Base-by-base conservation (phyloP, 371 early-diverging fungal genomes). In the Caulochytrium protostelioides region DNA sequence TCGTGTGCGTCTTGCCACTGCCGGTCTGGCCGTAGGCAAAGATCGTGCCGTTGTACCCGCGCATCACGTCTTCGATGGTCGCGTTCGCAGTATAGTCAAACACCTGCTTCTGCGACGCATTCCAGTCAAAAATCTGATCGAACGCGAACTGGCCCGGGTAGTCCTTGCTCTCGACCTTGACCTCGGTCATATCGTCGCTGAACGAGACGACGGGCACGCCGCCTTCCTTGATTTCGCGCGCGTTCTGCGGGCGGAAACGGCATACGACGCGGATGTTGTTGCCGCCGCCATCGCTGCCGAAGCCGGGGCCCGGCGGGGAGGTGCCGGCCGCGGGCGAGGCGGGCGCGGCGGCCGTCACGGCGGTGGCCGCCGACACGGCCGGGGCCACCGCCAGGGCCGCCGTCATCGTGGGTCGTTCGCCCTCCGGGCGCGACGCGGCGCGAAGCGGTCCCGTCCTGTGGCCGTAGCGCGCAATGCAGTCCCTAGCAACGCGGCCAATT, bases 21-120 rank as follows among this genome's bases (percentile, higher is more conserved):
- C 95, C 95, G 2, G 91, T 91, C 54, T 91, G 92, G 44, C 94
- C 94, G 54, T 91, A 99, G 24, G 92, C 95, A 52, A 99, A 95
- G n/a, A 97, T 83, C 2, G 98, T 95, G 29, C 94, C 94, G 62
- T 94, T 92, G 48, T 69, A 65, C 4, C 63, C 69, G 22, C 43
- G 32, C 58, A 65, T 55, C 13, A 57, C 54, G 49, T 59, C 58
- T 56, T 85, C 86, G 23, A 94, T 77, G 33, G 81, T 83, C 27
- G 79, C 70, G 43, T 72, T 72, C 38, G 89, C 83, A 10, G 86
- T 72, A 45, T 83, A 82, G 39, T 81, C 74, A 50, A 85, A 92
- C 21, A 90, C 68, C 31, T 76, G 70, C 39, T 72, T 55, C 50
- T 92, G 91, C 2, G 69, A 58, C 2, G 82, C 69, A 23, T 69